A percentile compares a stretch with the other conserved stretches of the same genome.
Evolutionary conservation across 2,329 filamentous ascomycete species (phyloP).

Genomic region (Apiospora pterosperma): DNA sequence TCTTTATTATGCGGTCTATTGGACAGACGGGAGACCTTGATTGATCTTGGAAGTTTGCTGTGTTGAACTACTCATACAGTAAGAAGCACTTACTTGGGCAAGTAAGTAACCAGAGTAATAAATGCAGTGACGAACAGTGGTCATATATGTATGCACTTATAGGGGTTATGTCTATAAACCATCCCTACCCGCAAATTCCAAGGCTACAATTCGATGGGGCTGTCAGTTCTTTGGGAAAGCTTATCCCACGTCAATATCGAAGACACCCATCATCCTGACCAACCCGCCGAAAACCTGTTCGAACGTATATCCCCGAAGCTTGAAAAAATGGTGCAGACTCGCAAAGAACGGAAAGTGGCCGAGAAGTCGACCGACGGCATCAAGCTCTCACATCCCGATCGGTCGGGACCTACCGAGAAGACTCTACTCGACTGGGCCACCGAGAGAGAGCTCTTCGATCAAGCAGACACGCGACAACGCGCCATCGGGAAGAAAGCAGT

Average conservation of each 20-base stretch:
- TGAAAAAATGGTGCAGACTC: slow-evolving; percentile 43
- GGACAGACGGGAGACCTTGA: no score
- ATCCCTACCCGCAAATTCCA: neutral
- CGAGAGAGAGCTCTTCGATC: slow-evolving; percentile 55
- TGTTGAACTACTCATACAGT: no score
- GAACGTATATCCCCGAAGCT: neutral
- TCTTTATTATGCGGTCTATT: no score
- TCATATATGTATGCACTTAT: neutral
- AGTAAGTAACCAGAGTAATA: no score
- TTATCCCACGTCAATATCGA: neutral
- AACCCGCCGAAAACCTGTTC: neutral
- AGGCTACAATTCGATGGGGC: neutral
- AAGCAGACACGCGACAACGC: slow-evolving; percentile 40
- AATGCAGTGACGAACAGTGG: no score
- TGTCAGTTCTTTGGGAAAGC: neutral
- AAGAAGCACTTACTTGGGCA: no score
- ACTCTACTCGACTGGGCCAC: slow-evolving; percentile 74
- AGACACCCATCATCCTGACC: neutral
- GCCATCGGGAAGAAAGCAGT: slow-evolving; percentile 14
- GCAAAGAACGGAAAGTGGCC: slow-evolving; percentile 40
- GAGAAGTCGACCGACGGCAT: slow-evolving; percentile 37
- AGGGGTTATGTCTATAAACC: neutral
- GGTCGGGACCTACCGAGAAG: slow-evolving; percentile 56
- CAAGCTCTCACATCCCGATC: slow-evolving; percentile 67
- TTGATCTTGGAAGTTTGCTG: no score